Conservation (phyloP, 176 grass and related monocot species). For the Cenchrus purpureus region DNA sequence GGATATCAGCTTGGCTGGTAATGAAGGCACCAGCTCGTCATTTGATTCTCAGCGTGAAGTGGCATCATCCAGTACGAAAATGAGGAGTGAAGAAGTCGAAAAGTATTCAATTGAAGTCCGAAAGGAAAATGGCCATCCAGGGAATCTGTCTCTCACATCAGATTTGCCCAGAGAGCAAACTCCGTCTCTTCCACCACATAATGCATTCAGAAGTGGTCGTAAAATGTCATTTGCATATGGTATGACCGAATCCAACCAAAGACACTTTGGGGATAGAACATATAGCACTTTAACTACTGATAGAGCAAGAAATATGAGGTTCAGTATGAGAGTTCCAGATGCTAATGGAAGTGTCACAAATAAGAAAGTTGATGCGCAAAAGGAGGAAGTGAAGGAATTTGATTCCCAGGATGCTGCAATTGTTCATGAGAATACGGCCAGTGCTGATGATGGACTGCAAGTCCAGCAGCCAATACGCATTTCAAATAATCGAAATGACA, state of each 20-base stretch:
- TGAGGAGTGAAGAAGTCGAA: constrained; percentile 44
- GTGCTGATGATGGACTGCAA: constrained; percentile 51
- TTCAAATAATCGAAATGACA: constrained; percentile 64
- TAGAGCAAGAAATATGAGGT: constrained; percentile 69
- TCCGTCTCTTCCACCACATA: constrained; percentile 54
- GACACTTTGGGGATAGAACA: constrained; percentile 61
- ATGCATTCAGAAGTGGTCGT: constrained; percentile 53
- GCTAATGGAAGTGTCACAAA: constrained; percentile 52
- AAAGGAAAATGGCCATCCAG: constrained; percentile 44
- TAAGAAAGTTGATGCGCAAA: constrained; percentile 54
- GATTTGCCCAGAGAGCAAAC: constrained; percentile 46
- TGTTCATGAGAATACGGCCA: constrained; percentile 41
- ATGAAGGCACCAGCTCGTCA: constrained; percentile 43
- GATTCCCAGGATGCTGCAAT: constrained; percentile 55
- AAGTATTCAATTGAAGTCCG: constrained; percentile 50
- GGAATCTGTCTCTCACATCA: constrained; percentile 38
- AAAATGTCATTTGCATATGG: constrained; percentile 89
- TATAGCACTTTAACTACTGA: constrained; percentile 78
- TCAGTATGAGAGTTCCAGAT: constrained; percentile 62
- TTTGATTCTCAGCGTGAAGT: constrained; percentile 34
- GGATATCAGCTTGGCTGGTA: constrained; percentile 40
- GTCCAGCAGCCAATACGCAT: constrained; percentile 60
- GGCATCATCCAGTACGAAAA: constrained; percentile 36
- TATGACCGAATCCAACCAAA: constrained; percentile 56
- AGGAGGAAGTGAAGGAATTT: constrained; percentile 80